Conservation (phyloP, 257 asterid species). For the Coffea eugenioides region DNA sequence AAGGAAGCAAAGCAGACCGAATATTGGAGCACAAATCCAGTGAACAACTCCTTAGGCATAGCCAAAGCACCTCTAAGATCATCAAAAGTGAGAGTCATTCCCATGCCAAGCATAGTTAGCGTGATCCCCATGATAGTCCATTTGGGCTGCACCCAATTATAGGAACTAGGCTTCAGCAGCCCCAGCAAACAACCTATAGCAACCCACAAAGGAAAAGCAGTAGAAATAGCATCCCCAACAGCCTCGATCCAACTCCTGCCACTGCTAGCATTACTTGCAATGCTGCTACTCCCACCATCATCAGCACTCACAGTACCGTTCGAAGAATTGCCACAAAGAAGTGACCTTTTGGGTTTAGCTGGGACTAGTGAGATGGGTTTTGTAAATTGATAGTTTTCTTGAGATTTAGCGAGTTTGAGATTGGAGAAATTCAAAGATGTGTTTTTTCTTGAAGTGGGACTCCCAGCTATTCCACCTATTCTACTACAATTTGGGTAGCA, state of each 20-base stretch:
- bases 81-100: slow-evolving; percentile 84
- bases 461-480: background rate
- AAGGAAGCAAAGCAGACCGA: slow-evolving; percentile 42
- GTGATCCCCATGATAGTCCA: slow-evolving; percentile 86
- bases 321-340: slow-evolving; percentile 53
- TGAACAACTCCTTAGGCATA: slow-evolving; percentile 76
- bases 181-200: slow-evolving; percentile 84
- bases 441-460: slow-evolving; percentile 13
- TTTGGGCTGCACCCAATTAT: slow-evolving; percentile 72
- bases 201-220: slow-evolving; percentile 86
- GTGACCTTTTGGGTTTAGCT: slow-evolving; percentile 20
- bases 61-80: slow-evolving; percentile 83
- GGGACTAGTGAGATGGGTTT: slow-evolving; percentile 28
- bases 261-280: background rate
- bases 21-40: slow-evolving; percentile 72
- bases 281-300: slow-evolving; percentile 13
- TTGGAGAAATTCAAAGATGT: slow-evolving; percentile 12
- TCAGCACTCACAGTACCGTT: slow-evolving; percentile 27
- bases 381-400: background rate
- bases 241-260: slow-evolving; percentile 50
- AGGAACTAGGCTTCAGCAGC: slow-evolving; percentile 55
- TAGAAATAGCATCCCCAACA: slow-evolving; percentile 58
- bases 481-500: slow-evolving; percentile 1
- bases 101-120: slow-evolving; percentile 95
- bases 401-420: background rate